Base-by-base conservation (phyloP, 805 yeast genomes). In the Kazachstania taianensis region DNA sequence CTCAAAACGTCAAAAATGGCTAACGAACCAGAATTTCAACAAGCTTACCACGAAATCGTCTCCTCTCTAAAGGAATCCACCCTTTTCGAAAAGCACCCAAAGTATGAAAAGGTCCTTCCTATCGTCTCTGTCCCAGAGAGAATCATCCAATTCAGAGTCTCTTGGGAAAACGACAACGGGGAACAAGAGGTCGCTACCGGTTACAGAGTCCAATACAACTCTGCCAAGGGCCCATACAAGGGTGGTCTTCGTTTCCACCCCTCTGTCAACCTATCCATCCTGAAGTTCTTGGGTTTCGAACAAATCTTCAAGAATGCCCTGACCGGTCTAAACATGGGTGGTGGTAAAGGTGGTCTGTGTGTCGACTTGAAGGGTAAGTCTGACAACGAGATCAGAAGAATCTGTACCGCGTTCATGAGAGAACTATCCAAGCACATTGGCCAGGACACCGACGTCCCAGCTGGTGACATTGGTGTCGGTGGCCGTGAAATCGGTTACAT, bases 221-320 rank as follows among this genome's bases (percentile, higher is more conserved):
- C 96, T 38, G 94, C 96, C 38, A 73, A 92, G 49, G 98, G 98
- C 61, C 98, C 98, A 53, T 89, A 85, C 83, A 89, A 89, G 73
- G 98, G 98, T 62, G 98, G 98, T 62, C 75, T 89, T 53, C 79
- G 98, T 68, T 81, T 89, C 77, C 97, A 89, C 72, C 96, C 96
- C 56, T 71, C 94, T 38, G 98, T 89, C 53, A 92, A 87, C 69
- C 73, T 89, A 56, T 85, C 96, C 39, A 84, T 89, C 64, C 75
- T 89, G 62, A 89, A 89, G 72, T 89, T 89, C 69, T 73, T 89
- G 59, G 98, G 97, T 56, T 89, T 84, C 65, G 98, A 89, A 72
- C 98, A 89, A 70, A 86, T 86, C 65, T 92, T 89, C 77, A 89
- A 89, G 76, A 89, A 89, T 61, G 97, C 98, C 35, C 73, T 89